A percentile compares a stretch with the other conserved stretches of the same genome.
Conservation (phyloP, 768 basidiomycete species). For the Termitomyces heimii region DNA sequence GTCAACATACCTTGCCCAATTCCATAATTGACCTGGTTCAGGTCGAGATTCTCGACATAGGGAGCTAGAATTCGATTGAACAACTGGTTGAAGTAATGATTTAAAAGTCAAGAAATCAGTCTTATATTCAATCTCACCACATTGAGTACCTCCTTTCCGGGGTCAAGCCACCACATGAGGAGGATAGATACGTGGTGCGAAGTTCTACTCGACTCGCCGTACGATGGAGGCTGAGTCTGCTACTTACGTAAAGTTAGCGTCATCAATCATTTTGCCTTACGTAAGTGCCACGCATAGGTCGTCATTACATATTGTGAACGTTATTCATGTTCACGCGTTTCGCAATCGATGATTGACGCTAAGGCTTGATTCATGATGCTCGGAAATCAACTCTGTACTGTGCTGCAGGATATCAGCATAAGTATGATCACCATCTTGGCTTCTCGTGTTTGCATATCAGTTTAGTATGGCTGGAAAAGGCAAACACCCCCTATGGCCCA, state of each 20-base stretch:
- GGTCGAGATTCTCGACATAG: constrained; percentile 94
- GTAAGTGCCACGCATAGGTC: not conserved
- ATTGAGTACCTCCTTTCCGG: constrained; percentile 79
- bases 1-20: constrained; percentile 66
- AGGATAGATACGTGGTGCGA: not conserved
- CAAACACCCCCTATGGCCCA: not conserved
- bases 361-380: not conserved
- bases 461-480: not conserved
- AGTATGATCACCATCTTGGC: not conserved
- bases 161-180: constrained; percentile 82
- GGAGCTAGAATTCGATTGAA: constrained; percentile 91
- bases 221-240: not conserved
- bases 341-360: not conserved
- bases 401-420: not conserved
- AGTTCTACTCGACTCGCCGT: not conserved
- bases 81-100: constrained; percentile 28
- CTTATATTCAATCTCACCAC: constrained; percentile 43
- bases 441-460: not conserved
- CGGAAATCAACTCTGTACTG: not conserved
- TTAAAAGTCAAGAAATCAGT: not conserved
- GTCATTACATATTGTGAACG: not conserved
- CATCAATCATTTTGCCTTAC: constrained; percentile 1
- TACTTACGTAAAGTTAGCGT: not conserved
- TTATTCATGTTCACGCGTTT: not conserved
- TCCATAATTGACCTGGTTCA: constrained; percentile 92